Percentiles rank a stretch among this genome's conserved stretches.
These are phyloP conservation scores for Cryphonectria nitschkei DNA, from an alignment of 2,329 filamentous ascomycete species.

Conservation along the genomic window DNA sequence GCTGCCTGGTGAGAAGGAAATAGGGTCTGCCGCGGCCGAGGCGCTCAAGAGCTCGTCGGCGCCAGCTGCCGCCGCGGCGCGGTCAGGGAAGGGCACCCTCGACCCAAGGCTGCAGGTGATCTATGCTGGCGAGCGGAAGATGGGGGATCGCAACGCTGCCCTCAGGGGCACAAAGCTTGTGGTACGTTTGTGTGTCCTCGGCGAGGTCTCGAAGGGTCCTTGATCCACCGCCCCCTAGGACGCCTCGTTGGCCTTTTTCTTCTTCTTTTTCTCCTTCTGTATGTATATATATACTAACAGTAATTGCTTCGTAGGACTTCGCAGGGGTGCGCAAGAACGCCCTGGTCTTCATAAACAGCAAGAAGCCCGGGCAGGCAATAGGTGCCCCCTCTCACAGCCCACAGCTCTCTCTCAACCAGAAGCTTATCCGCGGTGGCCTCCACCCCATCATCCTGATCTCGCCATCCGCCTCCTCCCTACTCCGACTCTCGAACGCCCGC, in stretches of 20 bases:
- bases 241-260: neutral
- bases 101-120: slow-evolving; percentile 86
- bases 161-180: slow-evolving; percentile 86
- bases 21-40: slow-evolving; percentile 41
- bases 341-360: slow-evolving; percentile 71
- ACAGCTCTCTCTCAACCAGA: slow-evolving; percentile 58
- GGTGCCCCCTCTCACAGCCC: slow-evolving; percentile 41
- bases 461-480: slow-evolving; percentile 89
- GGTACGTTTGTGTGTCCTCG: slow-evolving; percentile 55
- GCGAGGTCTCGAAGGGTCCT: neutral
- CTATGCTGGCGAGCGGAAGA: slow-evolving; percentile 86
- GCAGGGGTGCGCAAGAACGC: slow-evolving; percentile 89
- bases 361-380: slow-evolving; percentile 50
- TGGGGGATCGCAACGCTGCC: slow-evolving; percentile 90
- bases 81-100: slow-evolving; percentile 66
- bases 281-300: neutral
- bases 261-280: too few species aligned
- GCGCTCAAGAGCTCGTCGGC: slow-evolving; percentile 42
- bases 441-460: slow-evolving; percentile 97
- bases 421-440: slow-evolving; percentile 55
- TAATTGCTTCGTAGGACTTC: slow-evolving; percentile 63
- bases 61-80: slow-evolving; percentile 48
- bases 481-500: slow-evolving; percentile 95
- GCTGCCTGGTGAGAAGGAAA: slow-evolving; percentile 67
- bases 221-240: neutral